These are phyloP conservation scores for Trypanosoma mega DNA, from an alignment of 208 protist genomes.

Conservation along the genomic window DNA sequence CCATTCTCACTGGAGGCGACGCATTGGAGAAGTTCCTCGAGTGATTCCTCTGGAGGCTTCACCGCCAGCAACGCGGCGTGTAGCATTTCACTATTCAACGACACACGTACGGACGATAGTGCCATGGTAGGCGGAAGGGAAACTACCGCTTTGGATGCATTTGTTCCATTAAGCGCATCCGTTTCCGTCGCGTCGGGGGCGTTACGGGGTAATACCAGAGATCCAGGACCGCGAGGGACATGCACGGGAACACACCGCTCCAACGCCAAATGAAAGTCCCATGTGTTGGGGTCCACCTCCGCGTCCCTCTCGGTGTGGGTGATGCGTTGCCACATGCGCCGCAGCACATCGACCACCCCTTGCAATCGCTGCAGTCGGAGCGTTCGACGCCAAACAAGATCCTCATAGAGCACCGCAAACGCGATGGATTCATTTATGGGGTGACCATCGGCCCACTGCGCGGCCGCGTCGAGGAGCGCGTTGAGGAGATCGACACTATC, in stretches of 20 bases:
- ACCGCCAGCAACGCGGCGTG: constrained; percentile 36
- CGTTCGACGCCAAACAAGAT: constrained; percentile 37
- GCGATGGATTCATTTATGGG: constrained; percentile 39
- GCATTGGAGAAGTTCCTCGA: constrained; percentile 41
- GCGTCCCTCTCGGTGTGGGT: constrained; percentile 1
- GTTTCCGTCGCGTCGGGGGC: too few species aligned
- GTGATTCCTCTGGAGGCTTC: constrained; percentile 41
- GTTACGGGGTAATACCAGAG: too few species aligned
- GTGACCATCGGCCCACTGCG: constrained; percentile 32
- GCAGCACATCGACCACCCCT: constrained; percentile 26
- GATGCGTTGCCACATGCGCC: background rate
- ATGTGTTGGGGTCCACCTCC: background rate
- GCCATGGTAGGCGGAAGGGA: constrained; percentile 28
- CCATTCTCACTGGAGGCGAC: background rate
- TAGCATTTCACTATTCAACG: constrained; percentile 38
- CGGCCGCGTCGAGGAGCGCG: constrained; percentile 36
- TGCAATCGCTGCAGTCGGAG: constrained; percentile 45
- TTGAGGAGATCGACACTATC: constrained; percentile 48
- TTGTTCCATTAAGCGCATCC: constrained; percentile 10
- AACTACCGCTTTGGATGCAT: constrained; percentile 1
- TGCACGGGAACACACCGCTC: constrained; percentile 12
- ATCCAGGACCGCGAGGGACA: background rate
- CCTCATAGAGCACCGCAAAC: constrained; percentile 66
- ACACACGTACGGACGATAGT: constrained; percentile 26
- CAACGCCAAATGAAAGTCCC: constrained; percentile 9